Evolutionary conservation across 1,284 basidiomycete species (phyloP), one percentile per base, ranked within the genome.

Genomic region (Sanghuangporus sanghuang): DNA sequence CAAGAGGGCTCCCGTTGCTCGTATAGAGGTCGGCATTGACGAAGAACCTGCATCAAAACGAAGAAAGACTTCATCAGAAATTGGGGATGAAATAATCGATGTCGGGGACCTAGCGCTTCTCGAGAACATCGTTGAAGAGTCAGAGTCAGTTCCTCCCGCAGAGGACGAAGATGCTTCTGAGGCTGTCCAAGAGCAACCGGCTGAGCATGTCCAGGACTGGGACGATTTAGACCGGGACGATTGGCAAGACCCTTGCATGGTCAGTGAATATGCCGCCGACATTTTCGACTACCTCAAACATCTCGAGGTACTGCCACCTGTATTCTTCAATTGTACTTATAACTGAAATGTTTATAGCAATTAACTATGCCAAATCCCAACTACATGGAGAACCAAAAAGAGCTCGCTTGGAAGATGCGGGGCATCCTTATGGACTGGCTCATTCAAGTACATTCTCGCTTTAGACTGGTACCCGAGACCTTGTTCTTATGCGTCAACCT

Each of bases 371-470:
- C 95, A 0, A 91, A 93, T 70, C 86, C 93, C 0, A 84, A 90
- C 69, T 97, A 97, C 76, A 97, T 97, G 92, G 84, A 90, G 46
- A 86, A 82, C 69, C 95, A 98, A 76, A 90, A 89, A 70, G 93
- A 96, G 70, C 83, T 98, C 39, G 89, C 90, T 3, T 97, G 95
- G 95, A 87, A 87, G 63, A 96, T 96, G 93, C 93, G 95, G 23
- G 92, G 92, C 16, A 93, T 98, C 68, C 85, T 99, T 39, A 90
- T 92, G 66, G 96, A 99, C 80, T 98, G 96, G 97, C 83, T 99
- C 65, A 90, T 99, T 68, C 95, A 98, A 77, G 91, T 98, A 23
- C 96, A 99, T 75, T 83, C 87, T 68, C 93, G 95, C 70, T 98
- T 98, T 82, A 90, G 90, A 64, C 84, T 99, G 18, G 83, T 97